phyloP scores from a whole-genome alignment of 768 basidiomycete species.

The Psilocybe cubensis region DNA sequence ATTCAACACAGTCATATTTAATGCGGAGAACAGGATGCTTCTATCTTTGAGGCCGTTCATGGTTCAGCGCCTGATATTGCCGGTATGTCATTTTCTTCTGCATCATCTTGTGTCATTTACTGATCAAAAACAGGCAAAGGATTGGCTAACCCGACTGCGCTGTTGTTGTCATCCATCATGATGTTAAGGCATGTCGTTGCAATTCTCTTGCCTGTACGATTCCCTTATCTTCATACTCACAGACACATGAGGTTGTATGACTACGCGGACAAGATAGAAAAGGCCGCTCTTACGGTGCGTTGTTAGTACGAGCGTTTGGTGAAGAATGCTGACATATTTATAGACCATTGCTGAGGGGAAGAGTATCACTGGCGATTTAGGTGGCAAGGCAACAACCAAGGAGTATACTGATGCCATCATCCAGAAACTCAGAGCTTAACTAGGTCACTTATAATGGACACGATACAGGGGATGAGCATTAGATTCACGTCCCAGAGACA shows the following conservation, averaged over 20 bases:
- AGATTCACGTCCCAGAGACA: conserved; percentile 14
- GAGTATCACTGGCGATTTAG: conserved; percentile 92
- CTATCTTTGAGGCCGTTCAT: conserved; percentile 99
- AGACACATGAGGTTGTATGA: conserved; percentile 93
- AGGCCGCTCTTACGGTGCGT: conserved; percentile 85
- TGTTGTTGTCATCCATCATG: conserved; percentile 94
- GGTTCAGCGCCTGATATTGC: conserved; percentile 99
- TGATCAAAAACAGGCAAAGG: conserved; percentile 66
- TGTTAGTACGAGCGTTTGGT: neutral
- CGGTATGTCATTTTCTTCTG: conserved; percentile 46
- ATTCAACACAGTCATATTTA: conserved; percentile 12
- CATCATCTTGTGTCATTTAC: conserved; percentile 10
- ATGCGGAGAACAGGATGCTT: conserved; percentile 72
- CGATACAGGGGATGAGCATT: conserved; percentile 23
- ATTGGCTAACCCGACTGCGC: conserved; percentile 98
- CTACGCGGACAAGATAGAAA: conserved; percentile 88
- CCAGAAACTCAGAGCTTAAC: conserved; percentile 52
- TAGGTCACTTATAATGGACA: conserved; percentile 22
- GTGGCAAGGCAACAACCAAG: conserved; percentile 87
- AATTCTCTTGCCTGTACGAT: neutral
- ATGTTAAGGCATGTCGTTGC: conserved; percentile 79
- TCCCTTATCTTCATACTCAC: conserved; percentile 14
- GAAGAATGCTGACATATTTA: conserved; percentile 6
- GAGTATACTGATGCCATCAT: conserved; percentile 93
- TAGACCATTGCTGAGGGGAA: conserved; percentile 98